A percentile compares a stretch with the other conserved stretches of the same genome.
phyloP scores from a whole-genome alignment of 2,329 filamentous ascomycete genomes.

The Epichloe sylvatica region DNA sequence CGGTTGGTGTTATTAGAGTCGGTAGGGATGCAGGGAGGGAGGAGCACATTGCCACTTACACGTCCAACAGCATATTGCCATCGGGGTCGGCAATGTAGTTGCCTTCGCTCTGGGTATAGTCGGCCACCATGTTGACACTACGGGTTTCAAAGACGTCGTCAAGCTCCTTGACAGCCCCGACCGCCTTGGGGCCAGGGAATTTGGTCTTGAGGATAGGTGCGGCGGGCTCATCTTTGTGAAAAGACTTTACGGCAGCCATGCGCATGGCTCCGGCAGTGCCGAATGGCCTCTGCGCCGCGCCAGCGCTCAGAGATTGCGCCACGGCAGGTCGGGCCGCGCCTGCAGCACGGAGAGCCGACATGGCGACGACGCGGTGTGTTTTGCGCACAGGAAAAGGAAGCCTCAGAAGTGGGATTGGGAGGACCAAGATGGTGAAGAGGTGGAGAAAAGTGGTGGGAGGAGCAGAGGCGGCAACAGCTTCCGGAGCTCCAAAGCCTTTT shows the following conservation, averaged over 20 bases:
- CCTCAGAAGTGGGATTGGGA: not conserved
- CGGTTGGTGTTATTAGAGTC: not conserved
- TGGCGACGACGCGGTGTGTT: not conserved
- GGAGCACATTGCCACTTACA: constrained; percentile 31
- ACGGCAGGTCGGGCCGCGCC: constrained; percentile 4
- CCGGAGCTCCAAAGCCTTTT: not conserved
- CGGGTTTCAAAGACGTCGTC: constrained; percentile 73
- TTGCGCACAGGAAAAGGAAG: not conserved
- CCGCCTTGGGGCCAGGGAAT: constrained; percentile 65
- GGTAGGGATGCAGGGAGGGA: not conserved
- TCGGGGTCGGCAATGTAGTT: constrained; percentile 70
- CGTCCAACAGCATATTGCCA: constrained; percentile 59
- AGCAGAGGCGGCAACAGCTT: not conserved
- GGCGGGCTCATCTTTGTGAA: constrained; percentile 36
- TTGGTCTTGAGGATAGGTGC: constrained; percentile 39
- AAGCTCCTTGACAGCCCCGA: constrained; percentile 55
- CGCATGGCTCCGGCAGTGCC: constrained; percentile 8
- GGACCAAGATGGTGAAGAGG: not conserved
- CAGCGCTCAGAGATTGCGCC: constrained; percentile 3
- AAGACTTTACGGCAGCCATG: constrained; percentile 23
- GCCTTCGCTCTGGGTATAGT: constrained; percentile 60
- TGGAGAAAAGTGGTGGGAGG: not conserved
- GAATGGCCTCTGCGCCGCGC: constrained; percentile 4
- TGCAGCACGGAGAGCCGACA: constrained; percentile 9
- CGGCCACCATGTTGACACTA: constrained; percentile 68